A percentile compares a stretch with the other conserved stretches of the same genome.
Conservation (phyloP, 2,329 filamentous ascomycete species). For the Colletotrichum lentis region DNA sequence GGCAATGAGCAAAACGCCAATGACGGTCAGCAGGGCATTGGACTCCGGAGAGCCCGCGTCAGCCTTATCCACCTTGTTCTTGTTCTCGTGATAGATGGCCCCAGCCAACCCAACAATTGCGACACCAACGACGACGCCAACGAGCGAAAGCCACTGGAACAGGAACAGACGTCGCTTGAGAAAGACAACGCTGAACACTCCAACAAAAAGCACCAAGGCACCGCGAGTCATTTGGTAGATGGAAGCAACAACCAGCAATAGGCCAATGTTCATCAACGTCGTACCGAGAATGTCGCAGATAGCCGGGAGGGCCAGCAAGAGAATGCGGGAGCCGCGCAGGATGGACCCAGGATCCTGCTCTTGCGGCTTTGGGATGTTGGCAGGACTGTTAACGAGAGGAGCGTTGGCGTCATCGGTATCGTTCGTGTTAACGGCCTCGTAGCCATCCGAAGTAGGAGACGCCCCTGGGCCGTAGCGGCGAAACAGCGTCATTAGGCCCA, state of each 20-base stretch:
- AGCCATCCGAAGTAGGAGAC: constrained; percentile 61
- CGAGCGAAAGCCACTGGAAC: constrained; percentile 93
- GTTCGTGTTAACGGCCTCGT: constrained; percentile 68
- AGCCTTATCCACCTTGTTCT: constrained; percentile 52
- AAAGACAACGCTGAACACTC: constrained; percentile 92
- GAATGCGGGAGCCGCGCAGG: constrained; percentile 74
- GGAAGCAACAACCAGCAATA: constrained; percentile 91
- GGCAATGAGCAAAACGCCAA: constrained; percentile 90
- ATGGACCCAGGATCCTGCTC: constrained; percentile 61
- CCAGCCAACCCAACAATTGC: constrained; percentile 90
- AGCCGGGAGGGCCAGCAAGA: constrained; percentile 83
- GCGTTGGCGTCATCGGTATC: constrained; percentile 56
- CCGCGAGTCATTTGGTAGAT: constrained; percentile 99
- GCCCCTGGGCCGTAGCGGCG: constrained; percentile 60
- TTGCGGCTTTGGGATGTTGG: constrained; percentile 58
- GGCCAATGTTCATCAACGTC: constrained; percentile 94
- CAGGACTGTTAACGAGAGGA: constrained; percentile 53
- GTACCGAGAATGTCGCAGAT: constrained; percentile 95
- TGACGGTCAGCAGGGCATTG: constrained; percentile 70
- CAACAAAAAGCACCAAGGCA: constrained; percentile 93
- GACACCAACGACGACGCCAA: constrained; percentile 88
- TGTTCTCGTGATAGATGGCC: constrained; percentile 76
- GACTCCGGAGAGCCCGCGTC: constrained; percentile 37
- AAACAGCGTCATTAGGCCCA: constrained; percentile 75
- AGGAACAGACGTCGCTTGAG: constrained; percentile 78